These are phyloP conservation scores for Podospora anserina DNA, from an alignment of 495 filamentous ascomycete genomes.

Conservation along the genomic window DNA sequence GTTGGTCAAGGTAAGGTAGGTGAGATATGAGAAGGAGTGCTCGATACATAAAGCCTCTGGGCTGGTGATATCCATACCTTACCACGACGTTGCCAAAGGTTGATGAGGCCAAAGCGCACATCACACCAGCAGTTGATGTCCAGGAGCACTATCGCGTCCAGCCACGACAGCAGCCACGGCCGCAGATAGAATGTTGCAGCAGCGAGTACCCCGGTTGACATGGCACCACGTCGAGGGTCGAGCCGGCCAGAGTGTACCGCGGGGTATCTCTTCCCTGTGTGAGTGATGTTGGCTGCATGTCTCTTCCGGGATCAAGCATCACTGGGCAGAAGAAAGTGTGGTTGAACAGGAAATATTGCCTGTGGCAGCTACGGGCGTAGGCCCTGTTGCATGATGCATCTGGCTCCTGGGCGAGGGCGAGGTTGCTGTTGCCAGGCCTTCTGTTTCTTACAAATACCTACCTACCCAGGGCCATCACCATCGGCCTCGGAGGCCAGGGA, in stretches of 20 bases:
- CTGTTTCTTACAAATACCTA: neutral
- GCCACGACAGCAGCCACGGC: constrained; percentile 19
- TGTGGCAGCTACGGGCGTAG: constrained; percentile 35
- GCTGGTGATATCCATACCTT: constrained; percentile 4
- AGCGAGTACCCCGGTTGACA: constrained; percentile 12
- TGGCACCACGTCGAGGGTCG: constrained; percentile 3
- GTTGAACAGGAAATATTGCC: constrained; percentile 34
- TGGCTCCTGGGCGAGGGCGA: constrained; percentile 11
- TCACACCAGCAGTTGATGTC: neutral
- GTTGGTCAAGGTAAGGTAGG: neutral
- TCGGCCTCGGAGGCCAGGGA: constrained; percentile 9
- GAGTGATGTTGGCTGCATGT: constrained; percentile 17
- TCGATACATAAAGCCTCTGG: constrained; percentile 11
- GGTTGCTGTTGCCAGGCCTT: neutral
- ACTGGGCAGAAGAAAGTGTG: constrained; percentile 21
- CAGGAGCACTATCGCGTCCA: neutral
- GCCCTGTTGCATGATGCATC: constrained; percentile 21
- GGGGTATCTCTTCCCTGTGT: constrained; percentile 11
- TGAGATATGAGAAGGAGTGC: neutral
- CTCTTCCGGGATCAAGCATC: constrained; percentile 29
- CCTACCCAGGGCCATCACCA: neutral
- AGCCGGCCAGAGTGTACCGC: constrained; percentile 18
- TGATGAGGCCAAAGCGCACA: constrained; percentile 8
- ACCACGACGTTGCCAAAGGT: constrained; percentile 1
- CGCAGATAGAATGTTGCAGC: constrained; percentile 19